Evolutionary conservation across 495 filamentous ascomycete species (phyloP), one percentile per base, ranked within the genome.

Genomic region (Xylaria scruposa): DNA sequence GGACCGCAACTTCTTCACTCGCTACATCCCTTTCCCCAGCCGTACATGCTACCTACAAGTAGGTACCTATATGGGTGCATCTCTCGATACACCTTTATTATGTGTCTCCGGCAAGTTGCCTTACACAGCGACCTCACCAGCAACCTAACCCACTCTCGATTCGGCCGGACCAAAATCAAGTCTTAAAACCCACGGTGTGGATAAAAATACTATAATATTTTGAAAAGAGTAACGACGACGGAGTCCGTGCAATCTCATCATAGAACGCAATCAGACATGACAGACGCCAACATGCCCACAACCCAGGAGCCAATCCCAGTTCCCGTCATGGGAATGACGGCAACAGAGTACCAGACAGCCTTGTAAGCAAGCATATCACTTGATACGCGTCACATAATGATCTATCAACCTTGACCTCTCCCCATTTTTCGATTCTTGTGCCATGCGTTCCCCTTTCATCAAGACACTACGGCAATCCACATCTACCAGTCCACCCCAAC

Each of bases 271-370:
- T 24, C 47, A 63, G 17, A 36, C 42, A 70, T 60, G 42, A 15
- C 19, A 44, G 38, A 65, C 10, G 6, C 29, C 33, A 24, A 46
- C 29, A 29, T 42, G 26, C 15, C 24, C 21, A 10, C 47, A 8
- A 19, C 44, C 47, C 31, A 47, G 12, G 24, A 59, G 3, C 31
- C 31, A 24, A 68, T 68, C 66, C 66, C 66, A 12, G 53, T 62
- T 42, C 70, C 51, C 29, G 62, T 71, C 38, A 71, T 71, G 62
- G 70, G 70, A 40, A 59, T 71, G 62, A 67, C 61, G 26, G 21
- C 42, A 21, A 12, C 26, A 0, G 70, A 71, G 51, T 71, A 71
- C 42, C 47, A 67, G 21, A 53, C 62, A 3, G 70, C 70, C 38
- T 71, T 71, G 70, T 71, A 42, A 49, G 68, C 15, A 10, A n/a